Evolutionary conservation across 2,329 filamentous ascomycete genomes (phyloP).

Genomic region (Fusarium proliferatum): DNA sequence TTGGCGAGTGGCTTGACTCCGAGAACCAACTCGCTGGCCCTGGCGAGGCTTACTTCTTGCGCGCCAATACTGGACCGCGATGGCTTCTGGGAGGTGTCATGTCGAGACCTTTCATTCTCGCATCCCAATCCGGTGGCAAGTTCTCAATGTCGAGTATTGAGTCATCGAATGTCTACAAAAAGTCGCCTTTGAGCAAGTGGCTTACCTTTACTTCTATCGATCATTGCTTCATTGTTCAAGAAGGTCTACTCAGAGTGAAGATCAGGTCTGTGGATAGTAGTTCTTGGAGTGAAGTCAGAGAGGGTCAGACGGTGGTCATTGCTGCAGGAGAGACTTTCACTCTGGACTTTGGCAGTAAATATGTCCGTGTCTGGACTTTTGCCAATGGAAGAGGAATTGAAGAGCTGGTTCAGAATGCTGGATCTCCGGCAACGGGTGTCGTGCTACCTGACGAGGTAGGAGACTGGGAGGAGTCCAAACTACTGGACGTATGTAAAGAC

Average conservation of each 20-base stretch:
- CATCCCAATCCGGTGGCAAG: slow-evolving; percentile 55
- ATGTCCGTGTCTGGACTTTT: slow-evolving; percentile 60
- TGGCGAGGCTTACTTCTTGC: slow-evolving; percentile 62
- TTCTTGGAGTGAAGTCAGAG: slow-evolving; percentile 22
- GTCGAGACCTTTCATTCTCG: slow-evolving; percentile 60
- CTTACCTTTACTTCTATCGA: slow-evolving; percentile 60
- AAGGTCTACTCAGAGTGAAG: slow-evolving; percentile 57
- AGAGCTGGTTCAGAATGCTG: slow-evolving; percentile 54
- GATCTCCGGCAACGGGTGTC: slow-evolving; percentile 47
- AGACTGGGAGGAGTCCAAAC: background rate
- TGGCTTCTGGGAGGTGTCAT: slow-evolving; percentile 59
- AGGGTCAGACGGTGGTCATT: slow-evolving; percentile 62
- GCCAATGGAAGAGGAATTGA: slow-evolving; percentile 63
- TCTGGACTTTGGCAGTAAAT: slow-evolving; percentile 56
- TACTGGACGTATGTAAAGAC: background rate
- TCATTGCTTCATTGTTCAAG: slow-evolving; percentile 62
- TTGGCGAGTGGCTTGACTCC: slow-evolving; percentile 54
- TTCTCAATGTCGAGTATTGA: slow-evolving; percentile 67
- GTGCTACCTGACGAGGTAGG: slow-evolving; percentile 52
- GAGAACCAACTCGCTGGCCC: slow-evolving; percentile 53
- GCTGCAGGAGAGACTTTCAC: slow-evolving; percentile 59
- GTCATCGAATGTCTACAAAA: slow-evolving; percentile 51
- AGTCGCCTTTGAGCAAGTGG: background rate
- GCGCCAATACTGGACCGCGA: slow-evolving; percentile 60
- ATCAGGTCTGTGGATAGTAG: slow-evolving; percentile 29